Conservation (phyloP, 768 basidiomycete genomes). For the Fomitopsis pulvina region DNA sequence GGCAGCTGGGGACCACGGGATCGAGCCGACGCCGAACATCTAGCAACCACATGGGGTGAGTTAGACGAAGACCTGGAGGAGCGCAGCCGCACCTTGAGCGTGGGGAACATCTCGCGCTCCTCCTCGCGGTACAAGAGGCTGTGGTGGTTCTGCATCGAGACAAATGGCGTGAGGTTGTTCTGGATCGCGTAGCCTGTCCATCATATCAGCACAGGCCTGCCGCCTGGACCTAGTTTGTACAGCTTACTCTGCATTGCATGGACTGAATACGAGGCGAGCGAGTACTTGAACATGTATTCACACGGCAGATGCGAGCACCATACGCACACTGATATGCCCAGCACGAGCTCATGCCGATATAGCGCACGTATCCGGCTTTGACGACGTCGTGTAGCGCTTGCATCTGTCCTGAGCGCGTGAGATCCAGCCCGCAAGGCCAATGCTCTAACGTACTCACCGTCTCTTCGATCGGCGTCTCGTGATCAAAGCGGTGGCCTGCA, state of each 20-base stretch:
- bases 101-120: constrained; percentile 36
- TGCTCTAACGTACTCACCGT: too few species aligned
- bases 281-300: background rate
- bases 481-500: constrained; percentile 28
- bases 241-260: constrained; percentile 25
- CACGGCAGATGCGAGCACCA: background rate
- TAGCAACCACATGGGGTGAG: background rate
- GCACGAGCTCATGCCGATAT: constrained; percentile 30
- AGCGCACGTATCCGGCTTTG: constrained; percentile 33
- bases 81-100: constrained; percentile 18
- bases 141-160: constrained; percentile 44
- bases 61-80: background rate
- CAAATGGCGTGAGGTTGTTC: constrained; percentile 33
- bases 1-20: constrained; percentile 35
- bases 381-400: constrained; percentile 38
- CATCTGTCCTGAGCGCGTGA: too few species aligned
- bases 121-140: constrained; percentile 40
- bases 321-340: constrained; percentile 24
- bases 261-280: constrained; percentile 10
- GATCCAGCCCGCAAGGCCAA: too few species aligned
- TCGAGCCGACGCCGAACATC: constrained; percentile 31
- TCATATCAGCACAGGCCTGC: too few species aligned
- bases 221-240: too few species aligned
- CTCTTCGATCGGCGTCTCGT: constrained; percentile 35
- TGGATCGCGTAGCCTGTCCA: constrained; percentile 27